Evolutionary conservation across 2,329 filamentous ascomycete genomes (phyloP), one percentile per base, ranked within the genome.

Genomic region (Thielaviopsis punctulata): DNA sequence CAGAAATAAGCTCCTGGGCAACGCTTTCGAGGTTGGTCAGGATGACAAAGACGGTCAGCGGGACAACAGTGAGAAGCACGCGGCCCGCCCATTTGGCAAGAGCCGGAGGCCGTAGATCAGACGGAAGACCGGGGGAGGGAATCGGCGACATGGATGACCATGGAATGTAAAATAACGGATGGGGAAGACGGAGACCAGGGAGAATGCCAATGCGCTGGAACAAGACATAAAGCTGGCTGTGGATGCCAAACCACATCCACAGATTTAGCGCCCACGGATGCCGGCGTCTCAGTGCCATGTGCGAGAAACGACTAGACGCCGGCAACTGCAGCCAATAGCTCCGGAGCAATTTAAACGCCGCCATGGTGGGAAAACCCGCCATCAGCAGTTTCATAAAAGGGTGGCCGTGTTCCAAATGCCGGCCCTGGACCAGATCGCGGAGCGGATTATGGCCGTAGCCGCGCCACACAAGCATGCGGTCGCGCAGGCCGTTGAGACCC

Each of bases 111-210:
- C 62, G 66, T 18, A 73, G 60, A 2, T 67, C 65, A 3, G 63
- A 56, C 0, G 68, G 66, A 0, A 67, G 62, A 2, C 70, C 68
- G 1, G 73, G 74, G 0, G 70, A 61, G 1, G 65, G 60, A 24
- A 77, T 70, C 0, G 73, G 73, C 0, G 75, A 79, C 12, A 68
- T 62, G 7, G 64, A 58, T 12, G 72, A 71, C 47, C 77, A 79
- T 0, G 76, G 76, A 18, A 79, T 59, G 57, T 78, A 78, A 60
- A 72, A 80, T 4, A 61, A 65, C 36, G 64, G 63, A 7, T 59
- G 61, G 0, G 76, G 76, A 2, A 78, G 61, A 61, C 61, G 64
- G 41, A 62, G 61, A 7, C 62, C 63, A 12, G 57, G 64, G 44
- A 72, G 62, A 13, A 79, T 61, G 6, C 70, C 71, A 7, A 75